Evolutionary conservation across 805 yeast genomes (phyloP).

Genomic region (Trichomonascus vanleenenianus): DNA sequence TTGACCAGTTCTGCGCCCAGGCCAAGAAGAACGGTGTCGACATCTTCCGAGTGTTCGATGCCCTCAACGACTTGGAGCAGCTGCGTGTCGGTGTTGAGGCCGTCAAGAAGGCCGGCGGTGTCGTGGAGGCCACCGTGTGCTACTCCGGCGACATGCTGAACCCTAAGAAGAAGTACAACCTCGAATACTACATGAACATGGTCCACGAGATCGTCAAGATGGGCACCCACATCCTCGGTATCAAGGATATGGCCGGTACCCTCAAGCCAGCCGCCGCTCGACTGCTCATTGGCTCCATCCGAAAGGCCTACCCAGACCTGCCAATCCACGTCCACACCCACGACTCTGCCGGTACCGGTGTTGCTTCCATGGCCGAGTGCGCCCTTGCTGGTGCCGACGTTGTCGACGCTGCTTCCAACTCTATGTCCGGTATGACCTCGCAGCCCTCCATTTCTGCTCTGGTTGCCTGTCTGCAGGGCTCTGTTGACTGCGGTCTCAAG

Average conservation of each 20-base stretch:
- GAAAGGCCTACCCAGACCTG: constrained; percentile 82
- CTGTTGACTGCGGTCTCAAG: constrained; percentile 57
- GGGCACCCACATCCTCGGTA: constrained; percentile 97
- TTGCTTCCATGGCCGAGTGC: constrained; percentile 90
- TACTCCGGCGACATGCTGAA: constrained; percentile 98
- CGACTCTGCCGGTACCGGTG: constrained; percentile 99
- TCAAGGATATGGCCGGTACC: constrained; percentile 99
- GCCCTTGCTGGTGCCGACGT: constrained; percentile 97
- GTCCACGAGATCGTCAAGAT: constrained; percentile 77
- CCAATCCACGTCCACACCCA: constrained; percentile 99
- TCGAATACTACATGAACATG: constrained; percentile 76
- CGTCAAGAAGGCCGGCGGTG: constrained; percentile 97
- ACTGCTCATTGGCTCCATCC: constrained; percentile 66
- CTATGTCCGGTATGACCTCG: constrained; percentile 97
- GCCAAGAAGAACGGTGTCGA: constrained; percentile 97
- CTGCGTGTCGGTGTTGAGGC: constrained; percentile 97
- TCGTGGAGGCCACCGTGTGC: constrained; percentile 96
- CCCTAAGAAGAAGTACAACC: constrained; percentile 92
- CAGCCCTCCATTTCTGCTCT: constrained; percentile 95
- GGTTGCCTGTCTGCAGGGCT: constrained; percentile 86
- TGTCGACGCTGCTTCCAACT: constrained; percentile 94
- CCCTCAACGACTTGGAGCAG: constrained; percentile 93
- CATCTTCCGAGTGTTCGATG: constrained; percentile 96
- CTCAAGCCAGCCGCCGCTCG: constrained; percentile 92
- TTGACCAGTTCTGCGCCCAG: constrained; percentile 91